Conservation (phyloP, 495 filamentous ascomycete species). For the Parathielavia hyrcaniae region DNA sequence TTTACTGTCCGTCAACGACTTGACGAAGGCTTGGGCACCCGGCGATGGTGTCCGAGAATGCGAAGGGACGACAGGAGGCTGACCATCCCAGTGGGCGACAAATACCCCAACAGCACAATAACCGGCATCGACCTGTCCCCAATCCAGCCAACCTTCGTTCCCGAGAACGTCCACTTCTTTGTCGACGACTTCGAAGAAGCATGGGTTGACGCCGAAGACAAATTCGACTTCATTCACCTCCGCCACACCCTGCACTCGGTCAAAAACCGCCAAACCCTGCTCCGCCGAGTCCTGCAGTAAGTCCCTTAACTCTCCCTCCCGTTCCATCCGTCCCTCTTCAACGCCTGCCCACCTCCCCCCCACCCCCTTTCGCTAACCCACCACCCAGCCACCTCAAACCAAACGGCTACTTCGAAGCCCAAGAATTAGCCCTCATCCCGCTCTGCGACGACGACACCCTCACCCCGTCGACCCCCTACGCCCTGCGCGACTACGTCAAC, state of each 20-base stretch:
- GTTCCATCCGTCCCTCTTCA: not conserved
- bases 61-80: conserved; percentile 7
- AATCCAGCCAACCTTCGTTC: conserved; percentile 54
- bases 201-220: conserved; percentile 49
- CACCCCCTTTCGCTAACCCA: conserved; percentile 12
- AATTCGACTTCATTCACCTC: conserved; percentile 55
- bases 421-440: conserved; percentile 41
- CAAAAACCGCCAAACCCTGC: conserved; percentile 30
- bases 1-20: not conserved
- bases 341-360: no score
- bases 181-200: conserved; percentile 56
- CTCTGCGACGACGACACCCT: conserved; percentile 42
- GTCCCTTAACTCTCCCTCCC: not conserved
- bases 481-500: conserved; percentile 33
- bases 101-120: conserved; percentile 46
- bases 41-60: not conserved
- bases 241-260: conserved; percentile 47
- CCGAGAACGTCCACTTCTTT: conserved; percentile 54
- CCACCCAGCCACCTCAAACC: conserved; percentile 40
- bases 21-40: not conserved
- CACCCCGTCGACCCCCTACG: conserved; percentile 28
- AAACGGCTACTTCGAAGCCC: conserved; percentile 51
- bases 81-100: conserved; percentile 33
- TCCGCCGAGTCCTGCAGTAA: conserved; percentile 35
- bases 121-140: conserved; percentile 61